These are phyloP conservation scores for Hyphopichia pseudoburtonii DNA, from an alignment of 1,139 yeast species.

Conservation along the genomic window DNA sequence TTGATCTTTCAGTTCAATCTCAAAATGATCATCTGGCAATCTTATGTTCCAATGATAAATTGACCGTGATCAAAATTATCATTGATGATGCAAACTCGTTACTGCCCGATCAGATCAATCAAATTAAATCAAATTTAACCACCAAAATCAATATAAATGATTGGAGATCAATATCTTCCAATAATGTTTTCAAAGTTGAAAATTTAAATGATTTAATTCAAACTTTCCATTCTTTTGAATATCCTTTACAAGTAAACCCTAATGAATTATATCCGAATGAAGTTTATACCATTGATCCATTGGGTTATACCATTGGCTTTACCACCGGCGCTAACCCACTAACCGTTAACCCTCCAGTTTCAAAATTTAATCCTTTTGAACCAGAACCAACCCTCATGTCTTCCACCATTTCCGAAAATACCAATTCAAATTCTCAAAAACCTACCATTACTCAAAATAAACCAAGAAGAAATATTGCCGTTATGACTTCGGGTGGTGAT, in stretches of 20 bases:
- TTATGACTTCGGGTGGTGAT: conserved; percentile 88
- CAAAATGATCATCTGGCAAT: conserved; percentile 18
- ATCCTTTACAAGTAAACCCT: conserved; percentile 48
- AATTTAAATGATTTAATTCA: conserved; percentile 36
- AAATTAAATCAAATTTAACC: background rate
- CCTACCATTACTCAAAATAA: conserved; percentile 9
- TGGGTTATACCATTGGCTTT: conserved; percentile 68
- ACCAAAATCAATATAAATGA: conserved; percentile 26
- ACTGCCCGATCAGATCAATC: conserved; percentile 10
- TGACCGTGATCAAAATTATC: conserved; percentile 1
- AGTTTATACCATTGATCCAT: conserved; percentile 65
- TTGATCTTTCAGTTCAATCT: conserved; percentile 40
- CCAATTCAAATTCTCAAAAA: conserved; percentile 11
- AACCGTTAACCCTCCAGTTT: conserved; percentile 47
- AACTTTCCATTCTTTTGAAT: conserved; percentile 24
- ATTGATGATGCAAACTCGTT: conserved; percentile 6
- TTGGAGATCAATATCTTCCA: conserved; percentile 50
- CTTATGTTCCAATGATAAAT: background rate
- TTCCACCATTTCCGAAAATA: conserved; percentile 9
- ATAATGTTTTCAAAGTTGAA: conserved; percentile 37
- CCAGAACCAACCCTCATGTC: conserved; percentile 7
- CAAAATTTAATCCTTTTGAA: conserved; percentile 15
- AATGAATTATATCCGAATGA: conserved; percentile 67
- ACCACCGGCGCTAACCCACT: conserved; percentile 60
- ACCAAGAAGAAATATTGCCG: conserved; percentile 59